phyloP scores from a whole-genome alignment of 1,284 basidiomycete genomes.

The Tilletia caries region DNA sequence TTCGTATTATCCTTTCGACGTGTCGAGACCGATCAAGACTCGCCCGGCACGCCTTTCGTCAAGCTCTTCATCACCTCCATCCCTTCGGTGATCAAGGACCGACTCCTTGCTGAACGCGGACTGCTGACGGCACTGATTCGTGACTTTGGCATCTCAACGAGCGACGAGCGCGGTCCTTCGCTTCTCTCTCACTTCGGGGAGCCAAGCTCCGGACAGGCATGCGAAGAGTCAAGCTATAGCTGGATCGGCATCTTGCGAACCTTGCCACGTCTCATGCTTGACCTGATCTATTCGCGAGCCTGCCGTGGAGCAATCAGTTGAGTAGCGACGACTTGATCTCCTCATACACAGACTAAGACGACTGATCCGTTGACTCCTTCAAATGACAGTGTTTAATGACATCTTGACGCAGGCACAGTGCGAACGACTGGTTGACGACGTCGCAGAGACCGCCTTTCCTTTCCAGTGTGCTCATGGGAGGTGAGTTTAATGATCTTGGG shows the following conservation, averaged over 20 bases:
- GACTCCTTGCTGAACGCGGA: neutral
- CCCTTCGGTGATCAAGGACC: constrained; percentile 1
- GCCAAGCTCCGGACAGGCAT: neutral
- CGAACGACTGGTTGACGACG: constrained; percentile 64
- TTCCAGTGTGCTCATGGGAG: constrained; percentile 90
- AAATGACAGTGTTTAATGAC: constrained; percentile 87
- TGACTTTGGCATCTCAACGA: neutral
- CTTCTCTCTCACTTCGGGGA: neutral
- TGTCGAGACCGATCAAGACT: too few relatives aligned
- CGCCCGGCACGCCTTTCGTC: too few relatives aligned
- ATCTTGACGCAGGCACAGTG: constrained; percentile 68
- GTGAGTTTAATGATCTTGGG: constrained; percentile 21
- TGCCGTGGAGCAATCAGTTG: constrained; percentile 12
- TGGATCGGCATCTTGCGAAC: neutral
- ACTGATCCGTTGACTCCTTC: neutral
- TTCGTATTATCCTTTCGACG: neutral
- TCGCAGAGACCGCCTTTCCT: constrained; percentile 72
- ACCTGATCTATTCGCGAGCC: constrained; percentile 17
- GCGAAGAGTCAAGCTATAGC: neutral
- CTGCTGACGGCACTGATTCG: neutral
- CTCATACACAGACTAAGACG: neutral
- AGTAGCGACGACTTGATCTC: neutral
- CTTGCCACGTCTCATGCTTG: constrained; percentile 14
- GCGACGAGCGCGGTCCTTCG: neutral
- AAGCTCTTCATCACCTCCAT: neutral